Base-by-base conservation (phyloP, 2,329 filamentous ascomycete genomes). In the Talaromyces sp. region DNA sequence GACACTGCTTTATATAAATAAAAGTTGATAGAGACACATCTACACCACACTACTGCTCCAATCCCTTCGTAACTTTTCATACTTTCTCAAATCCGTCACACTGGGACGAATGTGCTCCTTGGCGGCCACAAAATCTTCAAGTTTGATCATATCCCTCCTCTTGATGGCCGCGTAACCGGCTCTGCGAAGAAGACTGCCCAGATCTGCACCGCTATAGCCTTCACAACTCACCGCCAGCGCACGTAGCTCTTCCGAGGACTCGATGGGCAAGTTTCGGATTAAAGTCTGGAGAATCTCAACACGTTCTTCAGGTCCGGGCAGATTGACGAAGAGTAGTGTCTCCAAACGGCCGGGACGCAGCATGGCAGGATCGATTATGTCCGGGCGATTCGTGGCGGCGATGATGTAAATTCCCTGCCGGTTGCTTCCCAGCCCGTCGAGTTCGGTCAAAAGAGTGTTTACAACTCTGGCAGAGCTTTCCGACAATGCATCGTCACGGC, bases 361-460 rank as follows among this genome's bases (percentile, higher is more conserved):
- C 86, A 99, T 96, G 1, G 95, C 95, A 1, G 91, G 87, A 72
- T 99, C 95, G 66, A 99, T 98, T 78, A 96, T 96, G 71, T 98
- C 93, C 0, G 93, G 93, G 0, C 95, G 82, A 74, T 99, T 99
- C 2, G 95, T 98, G 0, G 95, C 95, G 26, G 90, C 95, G 61
- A 99, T 91, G 17, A 99, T 89, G 74, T 95, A 98, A 64, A 99
- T 93, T 17, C 93, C 93, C 53, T 87, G 84, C 41, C 95, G 86
- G 66, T 85, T 87, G 64, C 84, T 86, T 38, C 78, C 78, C 7
- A 96, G 84, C 56, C 95, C 95, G 70, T 99, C 95, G 1, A 99
- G 84, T 73, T 99, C 95, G 0, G 95, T 96, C 32, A 99, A 87
- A 0, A 99, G 83, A 0, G 93, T 96, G 73, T 98, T 98, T 66